Evolutionary conservation across 1,139 yeast genomes (phyloP).

Genomic region (Saccharomycopsis crataegensis): DNA sequence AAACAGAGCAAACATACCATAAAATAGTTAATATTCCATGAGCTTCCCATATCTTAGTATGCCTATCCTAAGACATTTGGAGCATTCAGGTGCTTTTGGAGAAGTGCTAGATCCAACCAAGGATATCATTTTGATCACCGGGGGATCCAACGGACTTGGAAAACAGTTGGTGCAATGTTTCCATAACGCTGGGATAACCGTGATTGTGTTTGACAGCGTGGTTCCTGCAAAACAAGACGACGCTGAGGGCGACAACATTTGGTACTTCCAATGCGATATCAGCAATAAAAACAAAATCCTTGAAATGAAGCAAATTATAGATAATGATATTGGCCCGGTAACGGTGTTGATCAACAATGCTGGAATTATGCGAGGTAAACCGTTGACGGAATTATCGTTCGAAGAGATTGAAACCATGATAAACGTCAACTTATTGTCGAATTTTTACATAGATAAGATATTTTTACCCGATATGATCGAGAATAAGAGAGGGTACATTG

Average conservation of each 20-base stretch:
- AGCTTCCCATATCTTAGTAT: too few relatives aligned
- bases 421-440: slow-evolving; percentile 59
- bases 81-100: slow-evolving; percentile 33
- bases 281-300: slow-evolving; percentile 40
- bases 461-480: slow-evolving; percentile 68
- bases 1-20: slow-evolving; percentile 27
- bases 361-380: slow-evolving; percentile 57
- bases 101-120: slow-evolving; percentile 37
- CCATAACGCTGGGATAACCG: slow-evolving; percentile 35
- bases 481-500: slow-evolving; percentile 62
- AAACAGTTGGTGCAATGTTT: slow-evolving; percentile 47
- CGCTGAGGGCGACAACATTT: slow-evolving; percentile 33
- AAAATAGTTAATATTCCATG: slow-evolving; percentile 28
- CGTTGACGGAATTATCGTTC: slow-evolving; percentile 44
- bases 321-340: slow-evolving; percentile 42
- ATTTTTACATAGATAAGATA: slow-evolving; percentile 60
- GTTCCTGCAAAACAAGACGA: slow-evolving; percentile 33
- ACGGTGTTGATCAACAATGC: slow-evolving; percentile 78
- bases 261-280: slow-evolving; percentile 64
- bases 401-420: slow-evolving; percentile 56
- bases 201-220: slow-evolving; percentile 57
- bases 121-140: slow-evolving; percentile 72
- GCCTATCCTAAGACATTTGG: too few relatives aligned
- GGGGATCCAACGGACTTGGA: slow-evolving; percentile 78
- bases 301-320: slow-evolving; percentile 33